phyloP scores from a whole-genome alignment of 2,329 filamentous ascomycete species.

The Biscogniauxia mediterranea region DNA sequence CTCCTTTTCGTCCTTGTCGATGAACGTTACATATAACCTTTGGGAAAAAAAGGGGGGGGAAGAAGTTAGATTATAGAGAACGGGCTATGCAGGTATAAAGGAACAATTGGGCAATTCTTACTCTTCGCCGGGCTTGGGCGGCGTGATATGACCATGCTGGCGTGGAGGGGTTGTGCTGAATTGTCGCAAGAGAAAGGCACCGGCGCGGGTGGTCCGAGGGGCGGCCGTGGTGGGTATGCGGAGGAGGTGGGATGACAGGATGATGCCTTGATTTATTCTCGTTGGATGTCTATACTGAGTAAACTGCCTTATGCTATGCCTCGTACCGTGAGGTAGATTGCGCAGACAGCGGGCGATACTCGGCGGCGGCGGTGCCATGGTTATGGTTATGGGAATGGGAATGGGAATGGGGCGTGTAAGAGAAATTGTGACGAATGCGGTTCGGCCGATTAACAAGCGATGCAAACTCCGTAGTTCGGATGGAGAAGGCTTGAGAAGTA shows the following conservation, averaged over 20 bases:
- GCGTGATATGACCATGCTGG: slow-evolving; percentile 75
- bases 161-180: slow-evolving; percentile 65
- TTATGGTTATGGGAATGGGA: no score
- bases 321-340: neutral
- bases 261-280: neutral
- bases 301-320: neutral
- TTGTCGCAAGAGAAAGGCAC: slow-evolving; percentile 34
- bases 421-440: slow-evolving; percentile 1
- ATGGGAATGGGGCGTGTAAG: neutral
- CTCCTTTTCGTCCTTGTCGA: slow-evolving; percentile 82
- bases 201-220: slow-evolving; percentile 8
- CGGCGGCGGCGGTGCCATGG: neutral
- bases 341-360: slow-evolving; percentile 8
- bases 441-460: neutral
- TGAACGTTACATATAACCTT: slow-evolving; percentile 85
- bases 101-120: slow-evolving; percentile 43
- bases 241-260: neutral
- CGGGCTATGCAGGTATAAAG: slow-evolving; percentile 6
- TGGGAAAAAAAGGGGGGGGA: slow-evolving; percentile 39
- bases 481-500: neutral
- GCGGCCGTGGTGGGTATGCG: slow-evolving; percentile 6
- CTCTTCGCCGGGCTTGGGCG: slow-evolving; percentile 91
- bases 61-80: slow-evolving; percentile 14
- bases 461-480: neutral
- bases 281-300: neutral